Percentiles rank a stretch among this genome's conserved stretches.
Evolutionary conservation across 192 early-diverging fungal genomes (phyloP).

Genomic region (Coemansia sp.): DNA sequence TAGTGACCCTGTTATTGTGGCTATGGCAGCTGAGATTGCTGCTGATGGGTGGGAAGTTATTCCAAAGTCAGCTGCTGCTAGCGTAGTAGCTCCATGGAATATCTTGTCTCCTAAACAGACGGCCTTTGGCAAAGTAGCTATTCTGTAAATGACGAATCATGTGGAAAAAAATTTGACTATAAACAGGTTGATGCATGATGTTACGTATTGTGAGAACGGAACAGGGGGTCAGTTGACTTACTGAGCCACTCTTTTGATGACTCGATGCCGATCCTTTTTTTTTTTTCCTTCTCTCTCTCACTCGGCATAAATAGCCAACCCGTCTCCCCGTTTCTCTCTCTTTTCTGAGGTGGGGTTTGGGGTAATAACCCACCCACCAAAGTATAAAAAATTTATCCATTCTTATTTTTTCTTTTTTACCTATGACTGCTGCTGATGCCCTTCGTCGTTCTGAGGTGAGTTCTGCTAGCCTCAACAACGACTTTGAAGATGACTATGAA

Average conservation of each 20-base stretch:
- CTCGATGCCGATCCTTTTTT: background rate
- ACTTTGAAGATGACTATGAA: conserved; percentile 12
- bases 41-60: conserved; percentile 5
- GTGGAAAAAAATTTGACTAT: no score
- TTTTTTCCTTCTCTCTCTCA: background rate
- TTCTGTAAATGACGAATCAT: background rate
- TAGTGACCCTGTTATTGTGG: background rate
- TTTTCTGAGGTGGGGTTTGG: background rate
- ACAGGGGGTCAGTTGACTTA: background rate
- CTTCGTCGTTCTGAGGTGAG: conserved; percentile 8
- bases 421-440: conserved; percentile 5
- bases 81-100: background rate
- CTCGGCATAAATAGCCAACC: background rate
- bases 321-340: background rate
- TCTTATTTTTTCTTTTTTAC: background rate
- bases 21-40: background rate
- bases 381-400: background rate
- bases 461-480: conserved; percentile 7
- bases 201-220: no score
- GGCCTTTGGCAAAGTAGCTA: background rate
- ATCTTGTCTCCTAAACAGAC: background rate
- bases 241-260: background rate
- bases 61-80: background rate
- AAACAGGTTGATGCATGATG: no score
- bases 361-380: no score